A percentile compares a stretch with the other conserved stretches of the same genome.
Evolutionary conservation across 108 stramenopile species (phyloP).

Genomic region (Skeletonema menzelii): DNA sequence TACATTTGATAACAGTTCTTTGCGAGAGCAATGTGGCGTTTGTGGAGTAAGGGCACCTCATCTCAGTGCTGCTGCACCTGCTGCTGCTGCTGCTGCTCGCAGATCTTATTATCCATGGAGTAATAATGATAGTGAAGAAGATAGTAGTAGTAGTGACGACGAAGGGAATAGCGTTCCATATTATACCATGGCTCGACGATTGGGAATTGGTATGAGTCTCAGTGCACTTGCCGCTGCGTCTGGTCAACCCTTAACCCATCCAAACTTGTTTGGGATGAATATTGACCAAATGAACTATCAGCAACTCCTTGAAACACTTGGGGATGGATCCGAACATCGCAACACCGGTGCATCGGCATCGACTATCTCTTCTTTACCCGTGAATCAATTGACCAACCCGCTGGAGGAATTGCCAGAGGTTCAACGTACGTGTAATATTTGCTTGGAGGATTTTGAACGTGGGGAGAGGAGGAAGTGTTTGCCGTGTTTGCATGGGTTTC

Average conservation of each 20-base stretch:
- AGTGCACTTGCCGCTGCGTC: too few species aligned
- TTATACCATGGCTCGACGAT: too few species aligned
- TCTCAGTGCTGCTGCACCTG: too few species aligned
- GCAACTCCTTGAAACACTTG: conserved; percentile 57
- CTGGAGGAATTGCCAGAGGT: conserved; percentile 52
- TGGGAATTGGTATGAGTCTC: too few species aligned
- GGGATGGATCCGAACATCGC: conserved; percentile 68
- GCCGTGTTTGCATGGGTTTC: conserved; percentile 88
- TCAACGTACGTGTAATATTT: conserved; percentile 70
- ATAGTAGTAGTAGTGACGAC: too few species aligned
- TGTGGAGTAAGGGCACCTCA: background rate
- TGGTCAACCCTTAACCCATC: too few species aligned
- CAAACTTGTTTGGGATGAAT: too few species aligned
- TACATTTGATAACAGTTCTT: background rate
- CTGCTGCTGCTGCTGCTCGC: too few species aligned
- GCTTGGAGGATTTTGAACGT: conserved; percentile 74
- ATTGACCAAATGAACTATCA: conserved; percentile 67
- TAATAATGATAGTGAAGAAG: too few species aligned
- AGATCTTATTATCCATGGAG: too few species aligned
- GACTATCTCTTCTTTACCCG: conserved; percentile 55
- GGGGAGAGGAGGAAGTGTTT: conserved; percentile 74
- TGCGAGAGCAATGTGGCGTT: background rate
- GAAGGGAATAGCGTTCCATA: too few species aligned
- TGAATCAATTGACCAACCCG: conserved; percentile 14
- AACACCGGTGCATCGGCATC: conserved; percentile 45